Conservation (phyloP, 2,329 filamentous ascomycete genomes). For the Hypoxylon sp. region DNA sequence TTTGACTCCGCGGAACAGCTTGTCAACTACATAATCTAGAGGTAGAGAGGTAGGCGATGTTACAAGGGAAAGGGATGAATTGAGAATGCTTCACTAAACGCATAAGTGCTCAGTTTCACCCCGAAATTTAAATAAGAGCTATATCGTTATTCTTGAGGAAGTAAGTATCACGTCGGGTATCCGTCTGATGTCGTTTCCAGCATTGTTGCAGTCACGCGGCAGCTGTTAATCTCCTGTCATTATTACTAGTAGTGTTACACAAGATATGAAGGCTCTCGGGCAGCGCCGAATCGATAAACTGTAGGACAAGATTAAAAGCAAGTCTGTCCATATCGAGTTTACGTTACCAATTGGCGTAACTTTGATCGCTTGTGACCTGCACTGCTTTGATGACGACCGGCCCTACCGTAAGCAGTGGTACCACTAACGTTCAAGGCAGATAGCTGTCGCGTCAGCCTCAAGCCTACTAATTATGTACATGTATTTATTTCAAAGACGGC, state of each 20-base stretch:
- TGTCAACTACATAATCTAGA: not conserved
- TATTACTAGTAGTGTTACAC: too few species aligned
- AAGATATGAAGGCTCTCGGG: slow-evolving; percentile 1
- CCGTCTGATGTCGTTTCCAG: too few species aligned
- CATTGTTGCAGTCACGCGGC: too few species aligned
- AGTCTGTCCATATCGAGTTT: slow-evolving; percentile 4
- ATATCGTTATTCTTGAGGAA: not conserved
- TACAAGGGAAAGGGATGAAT: not conserved
- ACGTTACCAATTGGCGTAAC: slow-evolving; percentile 5
- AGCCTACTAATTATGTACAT: too few species aligned
- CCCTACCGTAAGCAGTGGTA: slow-evolving; percentile 4
- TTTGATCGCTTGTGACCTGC: slow-evolving; percentile 4
- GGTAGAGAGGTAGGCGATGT: not conserved
- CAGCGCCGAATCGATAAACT: not conserved
- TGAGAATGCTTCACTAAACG: slow-evolving; percentile 6
- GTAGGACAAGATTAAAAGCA: not conserved
- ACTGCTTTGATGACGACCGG: slow-evolving; percentile 12
- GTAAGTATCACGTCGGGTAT: not conserved
- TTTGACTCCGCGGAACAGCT: not conserved
- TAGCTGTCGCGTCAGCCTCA: slow-evolving; percentile 19
- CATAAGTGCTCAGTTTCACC: slow-evolving; percentile 1
- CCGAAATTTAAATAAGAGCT: slow-evolving; percentile 12
- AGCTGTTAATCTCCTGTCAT: too few species aligned
- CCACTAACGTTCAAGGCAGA: slow-evolving; percentile 3
- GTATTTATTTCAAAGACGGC: slow-evolving; percentile 8